Percentiles rank a stretch among this genome's conserved stretches.
Evolutionary conservation across 371 early-diverging fungal genomes (phyloP).

Genomic region (Syncephalastrum contaminatum): DNA sequence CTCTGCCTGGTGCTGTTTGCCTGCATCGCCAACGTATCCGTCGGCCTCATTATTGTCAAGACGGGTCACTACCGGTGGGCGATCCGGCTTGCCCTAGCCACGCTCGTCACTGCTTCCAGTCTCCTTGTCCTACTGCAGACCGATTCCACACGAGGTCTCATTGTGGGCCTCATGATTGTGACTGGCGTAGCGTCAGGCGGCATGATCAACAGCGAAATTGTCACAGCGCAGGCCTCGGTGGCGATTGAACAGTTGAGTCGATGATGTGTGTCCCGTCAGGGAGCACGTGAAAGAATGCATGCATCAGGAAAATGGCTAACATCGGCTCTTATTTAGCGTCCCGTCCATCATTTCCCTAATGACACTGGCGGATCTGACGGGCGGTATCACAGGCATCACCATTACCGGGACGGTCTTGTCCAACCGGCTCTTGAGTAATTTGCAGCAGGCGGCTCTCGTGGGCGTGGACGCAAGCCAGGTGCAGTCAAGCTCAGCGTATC

Average conservation of each 20-base stretch:
- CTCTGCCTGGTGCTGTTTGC: constrained; percentile 39
- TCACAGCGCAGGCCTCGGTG: constrained; percentile 45
- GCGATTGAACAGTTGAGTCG: constrained; percentile 30
- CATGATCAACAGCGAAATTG: constrained; percentile 54
- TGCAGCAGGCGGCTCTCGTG: constrained; percentile 16
- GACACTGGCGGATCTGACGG: constrained; percentile 45
- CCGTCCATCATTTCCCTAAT: constrained; percentile 40
- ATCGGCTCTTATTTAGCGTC: constrained; percentile 19
- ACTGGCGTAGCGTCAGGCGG: constrained; percentile 72
- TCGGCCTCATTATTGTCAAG: constrained; percentile 36
- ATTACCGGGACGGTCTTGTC: constrained; percentile 31
- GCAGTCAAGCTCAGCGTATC: constrained; percentile 31
- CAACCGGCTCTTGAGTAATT: constrained; percentile 19
- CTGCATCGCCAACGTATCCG: constrained; percentile 38
- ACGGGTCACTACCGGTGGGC: constrained; percentile 42
- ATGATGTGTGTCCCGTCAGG: no score
- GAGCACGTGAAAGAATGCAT: neutral
- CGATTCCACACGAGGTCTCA: constrained; percentile 31
- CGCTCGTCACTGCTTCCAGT: constrained; percentile 33
- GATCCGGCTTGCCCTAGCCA: constrained; percentile 21
- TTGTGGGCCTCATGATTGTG: constrained; percentile 43
- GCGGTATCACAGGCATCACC: constrained; percentile 46
- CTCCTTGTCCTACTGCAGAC: constrained; percentile 23
- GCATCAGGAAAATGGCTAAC: no score
- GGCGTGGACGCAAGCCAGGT: constrained; percentile 23